phyloP scores from a whole-genome alignment of 2,329 filamentous ascomycete species.

The Lecanicillium sp. region DNA sequence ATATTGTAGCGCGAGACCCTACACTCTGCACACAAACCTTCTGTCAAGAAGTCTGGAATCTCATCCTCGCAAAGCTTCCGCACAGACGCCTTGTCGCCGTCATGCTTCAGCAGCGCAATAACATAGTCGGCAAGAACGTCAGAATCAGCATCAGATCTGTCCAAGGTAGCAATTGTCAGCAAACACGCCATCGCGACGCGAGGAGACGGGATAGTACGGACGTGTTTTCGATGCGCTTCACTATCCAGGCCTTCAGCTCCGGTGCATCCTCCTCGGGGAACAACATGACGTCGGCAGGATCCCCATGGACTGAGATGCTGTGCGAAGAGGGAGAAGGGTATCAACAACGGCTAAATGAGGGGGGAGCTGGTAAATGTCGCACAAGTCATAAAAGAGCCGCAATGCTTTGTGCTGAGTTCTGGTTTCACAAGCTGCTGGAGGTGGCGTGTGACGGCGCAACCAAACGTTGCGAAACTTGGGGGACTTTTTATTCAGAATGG shows the following conservation, averaged over 20 bases:
- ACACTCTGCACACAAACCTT: constrained; percentile 41
- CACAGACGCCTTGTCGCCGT: constrained; percentile 56
- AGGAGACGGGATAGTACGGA: constrained; percentile 29
- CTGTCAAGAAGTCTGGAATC: constrained; percentile 66
- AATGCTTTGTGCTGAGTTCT: too few relatives aligned
- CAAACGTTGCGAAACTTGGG: too few relatives aligned
- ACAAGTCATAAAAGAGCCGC: too few relatives aligned
- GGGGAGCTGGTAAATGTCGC: too few relatives aligned
- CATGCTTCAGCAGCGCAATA: constrained; percentile 65
- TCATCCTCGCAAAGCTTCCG: constrained; percentile 61
- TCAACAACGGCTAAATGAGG: too few relatives aligned
- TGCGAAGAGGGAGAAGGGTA: too few relatives aligned
- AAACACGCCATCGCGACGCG: constrained; percentile 1
- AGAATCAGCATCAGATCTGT: constrained; percentile 68
- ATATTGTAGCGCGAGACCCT: too few relatives aligned
- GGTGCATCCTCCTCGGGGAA: constrained; percentile 54
- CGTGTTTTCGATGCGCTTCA: constrained; percentile 69
- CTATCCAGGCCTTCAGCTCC: constrained; percentile 67
- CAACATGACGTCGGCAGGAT: constrained; percentile 37
- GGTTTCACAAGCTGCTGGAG: too few relatives aligned
- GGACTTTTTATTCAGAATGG: too few relatives aligned
- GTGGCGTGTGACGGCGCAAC: too few relatives aligned
- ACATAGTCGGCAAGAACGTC: constrained; percentile 81
- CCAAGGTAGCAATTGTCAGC: constrained; percentile 7
- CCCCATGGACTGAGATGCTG: constrained; percentile 2